Conservation (phyloP, 331 rosid species). For the Ulmus americana region DNA sequence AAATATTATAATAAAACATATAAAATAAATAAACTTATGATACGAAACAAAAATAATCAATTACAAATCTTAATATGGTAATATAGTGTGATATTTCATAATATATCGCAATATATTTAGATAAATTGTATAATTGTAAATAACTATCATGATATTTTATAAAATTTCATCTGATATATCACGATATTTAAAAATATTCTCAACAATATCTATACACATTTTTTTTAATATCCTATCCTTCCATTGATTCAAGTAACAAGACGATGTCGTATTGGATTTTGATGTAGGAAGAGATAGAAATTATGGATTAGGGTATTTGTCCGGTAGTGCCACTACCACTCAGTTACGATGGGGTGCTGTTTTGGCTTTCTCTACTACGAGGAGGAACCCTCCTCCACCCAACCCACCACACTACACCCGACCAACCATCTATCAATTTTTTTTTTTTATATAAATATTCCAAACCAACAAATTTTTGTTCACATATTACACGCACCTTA, state of each 20-base stretch:
- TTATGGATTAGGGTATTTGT: slow-evolving; percentile 22
- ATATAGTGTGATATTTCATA: too few species aligned
- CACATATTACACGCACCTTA: slow-evolving; percentile 13
- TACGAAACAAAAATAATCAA: too few species aligned
- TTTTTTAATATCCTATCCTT: too few species aligned
- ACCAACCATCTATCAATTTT: slow-evolving; percentile 29
- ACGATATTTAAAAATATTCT: too few species aligned
- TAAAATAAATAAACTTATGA: too few species aligned
- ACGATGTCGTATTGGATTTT: not conserved
- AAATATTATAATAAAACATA: too few species aligned
- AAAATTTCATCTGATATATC: too few species aligned
- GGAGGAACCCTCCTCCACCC: slow-evolving; percentile 34
- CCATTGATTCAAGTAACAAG: not conserved
- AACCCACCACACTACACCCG: slow-evolving; percentile 31
- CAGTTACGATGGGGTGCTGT: slow-evolving; percentile 62
- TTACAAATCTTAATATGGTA: too few species aligned
- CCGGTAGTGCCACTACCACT: slow-evolving; percentile 53
- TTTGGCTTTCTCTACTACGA: slow-evolving; percentile 31
- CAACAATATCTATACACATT: too few species aligned
- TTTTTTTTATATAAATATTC: not conserved
- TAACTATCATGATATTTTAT: too few species aligned
- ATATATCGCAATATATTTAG: too few species aligned
- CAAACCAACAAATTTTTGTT: slow-evolving; percentile 6
- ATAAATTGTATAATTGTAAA: too few species aligned
- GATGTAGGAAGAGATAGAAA: not conserved